Evolutionary conservation across 2,329 filamentous ascomycete species (phyloP), one percentile per base, ranked within the genome.

Genomic region (Plenodomus tracheiphilus): DNA sequence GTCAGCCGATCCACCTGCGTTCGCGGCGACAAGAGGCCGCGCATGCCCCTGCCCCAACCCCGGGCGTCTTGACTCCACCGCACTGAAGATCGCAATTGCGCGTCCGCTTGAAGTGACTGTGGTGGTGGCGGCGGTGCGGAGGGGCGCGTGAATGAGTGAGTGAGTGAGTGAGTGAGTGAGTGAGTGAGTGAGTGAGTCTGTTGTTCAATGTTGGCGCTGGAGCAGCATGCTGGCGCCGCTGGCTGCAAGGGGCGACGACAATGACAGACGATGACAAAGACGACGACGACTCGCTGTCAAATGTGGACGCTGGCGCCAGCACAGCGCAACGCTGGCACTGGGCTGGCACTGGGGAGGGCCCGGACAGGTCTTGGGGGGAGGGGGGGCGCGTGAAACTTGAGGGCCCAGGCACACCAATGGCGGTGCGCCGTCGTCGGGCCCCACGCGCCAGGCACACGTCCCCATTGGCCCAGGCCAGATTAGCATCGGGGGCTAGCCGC

Each of bases 341-440:
- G 28, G 28, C 5, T 5, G 10, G 28, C 28, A 15, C 11, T 7
- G 28, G 6, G 28, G 28, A 32, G 39, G n/a, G n/a, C n/a, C n/a
- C n/a, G n/a, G n/a, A n/a, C n/a, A 22, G 18, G 38, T 41, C 41
- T 45, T 37, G 39, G 40, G 32, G n/a, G n/a, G n/a, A n/a, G n/a
- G n/a, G n/a, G n/a, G n/a, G n/a, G n/a, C n/a, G n/a, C 46, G 42
- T 56, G 54, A 57, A 56, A 57, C 53, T 44, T 54, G 22, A 47
- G 47, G 41, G 45, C 46, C 42, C 65, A 70, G 65, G 65, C 25
- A 69, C 65, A 64, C 66, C 66, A 70, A 70, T 68, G 39, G 54
- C 32, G 10, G 21, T 7, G 9, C 9, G 16, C 16, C 7, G n/a
- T 43, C 16, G 19, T 19, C 20, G 21, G 40, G 38, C 47, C 49